Base-by-base conservation (phyloP, 495 filamentous ascomycete species). In the Chaetomidium leptoderma region DNA sequence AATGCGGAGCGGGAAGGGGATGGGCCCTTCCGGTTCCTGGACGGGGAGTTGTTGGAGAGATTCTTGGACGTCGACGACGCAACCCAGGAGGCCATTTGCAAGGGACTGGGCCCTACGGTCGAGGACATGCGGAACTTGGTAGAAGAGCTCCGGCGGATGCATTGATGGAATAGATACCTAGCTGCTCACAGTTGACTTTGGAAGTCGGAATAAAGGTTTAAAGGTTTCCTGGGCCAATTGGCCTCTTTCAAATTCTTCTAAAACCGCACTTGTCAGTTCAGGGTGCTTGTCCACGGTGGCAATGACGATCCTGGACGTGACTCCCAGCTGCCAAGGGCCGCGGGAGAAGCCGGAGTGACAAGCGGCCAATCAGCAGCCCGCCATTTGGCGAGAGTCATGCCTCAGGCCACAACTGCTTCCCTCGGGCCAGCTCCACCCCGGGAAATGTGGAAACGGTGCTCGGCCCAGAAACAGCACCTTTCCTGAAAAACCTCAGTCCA, bases 11-110 rank as follows among this genome's bases (percentile, higher is more conserved):
- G 88, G 37, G 84, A 86, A 49, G 81, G 81, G 0, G 84, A 88
- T 4, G 89, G 87, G 55, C 93, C 95, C 1, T 86, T 82, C 60
- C 80, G 93, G 8, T 96, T 97, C 65, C 83, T 97, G 42, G 93
- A 99, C 65, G 93, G 92, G 0, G 93, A 97, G 66, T 73, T 97
- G 49, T 77, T 99, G 26, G 92, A 96, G 71, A 68, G 80, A 40
- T 99, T 97, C 70, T 69, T 97, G 55, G 85, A 90, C 60, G 74
- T 86, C 44, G 73, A 78, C 42, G 79, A 84, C 43, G 72, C 69
- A 8, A 66, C 82, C 53, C 91, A 95, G 66, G 76, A 81, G 67
- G 78, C 82, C 64, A 83, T 96, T 51, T 81, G 81, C 45, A 70
- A 81, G 58, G 80, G 77, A 16, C 67, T 88, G 14, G 83, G 77